Percentiles rank a stretch among this genome's conserved stretches.
These are phyloP conservation scores for Globisporangium spinosum DNA, from an alignment of 352 stramenopile species.

Conservation along the genomic window DNA sequence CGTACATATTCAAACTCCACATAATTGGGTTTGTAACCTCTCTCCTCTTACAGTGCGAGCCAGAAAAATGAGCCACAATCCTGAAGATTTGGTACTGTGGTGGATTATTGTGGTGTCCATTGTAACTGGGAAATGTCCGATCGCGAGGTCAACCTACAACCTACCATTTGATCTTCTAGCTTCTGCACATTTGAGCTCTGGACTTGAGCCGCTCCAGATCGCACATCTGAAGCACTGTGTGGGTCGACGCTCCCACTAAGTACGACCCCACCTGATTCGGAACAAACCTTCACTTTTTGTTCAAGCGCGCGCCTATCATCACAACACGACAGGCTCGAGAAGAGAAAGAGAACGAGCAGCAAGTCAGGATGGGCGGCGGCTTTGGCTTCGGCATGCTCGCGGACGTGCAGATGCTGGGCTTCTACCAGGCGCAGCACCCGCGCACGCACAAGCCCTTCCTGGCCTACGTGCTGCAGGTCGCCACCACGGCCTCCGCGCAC, in stretches of 20 bases:
- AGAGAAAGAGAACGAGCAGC: neutral
- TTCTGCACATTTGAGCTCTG: no score
- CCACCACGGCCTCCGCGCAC: slow-evolving; percentile 27
- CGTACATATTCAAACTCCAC: no score
- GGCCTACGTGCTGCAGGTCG: slow-evolving; percentile 72
- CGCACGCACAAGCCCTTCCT: slow-evolving; percentile 50
- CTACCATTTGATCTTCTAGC: no score
- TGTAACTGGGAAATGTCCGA: no score
- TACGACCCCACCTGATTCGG: neutral
- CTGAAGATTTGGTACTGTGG: no score
- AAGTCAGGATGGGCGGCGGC: slow-evolving; percentile 32
- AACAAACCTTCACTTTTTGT: neutral
- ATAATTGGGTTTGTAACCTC: no score
- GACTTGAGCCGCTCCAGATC: neutral
- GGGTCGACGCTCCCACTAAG: neutral
- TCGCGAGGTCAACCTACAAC: no score
- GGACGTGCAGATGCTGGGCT: slow-evolving; percentile 77
- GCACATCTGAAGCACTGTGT: neutral
- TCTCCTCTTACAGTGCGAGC: no score
- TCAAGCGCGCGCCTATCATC: neutral
- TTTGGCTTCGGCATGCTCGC: slow-evolving; percentile 59
- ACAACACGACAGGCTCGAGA: neutral
- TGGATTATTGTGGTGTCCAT: no score
- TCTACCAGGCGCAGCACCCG: slow-evolving; percentile 65
- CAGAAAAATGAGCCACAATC: no score